Evolutionary conservation across 177 flowering plant species (phyloP).

Genomic region (Vitis hybrid): DNA sequence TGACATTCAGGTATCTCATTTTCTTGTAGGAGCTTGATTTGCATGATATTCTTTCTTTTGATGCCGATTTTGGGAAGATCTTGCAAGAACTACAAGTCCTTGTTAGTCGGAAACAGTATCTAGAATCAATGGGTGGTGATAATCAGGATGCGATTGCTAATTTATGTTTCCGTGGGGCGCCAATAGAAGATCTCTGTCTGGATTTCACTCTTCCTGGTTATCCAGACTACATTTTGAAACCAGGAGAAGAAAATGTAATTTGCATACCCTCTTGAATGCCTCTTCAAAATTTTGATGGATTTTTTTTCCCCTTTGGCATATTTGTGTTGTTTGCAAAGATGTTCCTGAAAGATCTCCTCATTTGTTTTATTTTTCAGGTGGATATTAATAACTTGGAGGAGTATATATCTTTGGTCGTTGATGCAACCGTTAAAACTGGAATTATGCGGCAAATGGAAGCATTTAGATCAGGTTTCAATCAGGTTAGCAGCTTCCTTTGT

Average conservation of each 20-base stretch:
- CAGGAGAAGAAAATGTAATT: conserved; percentile 73
- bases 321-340: background rate
- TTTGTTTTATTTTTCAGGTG: conserved; percentile 48
- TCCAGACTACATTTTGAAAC: conserved; percentile 78
- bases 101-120: conserved; percentile 68
- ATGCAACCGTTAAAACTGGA: conserved; percentile 88
- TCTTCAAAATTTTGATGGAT: background rate
- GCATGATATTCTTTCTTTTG: conserved; percentile 85
- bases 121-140: conserved; percentile 51
- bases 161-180: conserved; percentile 67
- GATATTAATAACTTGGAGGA: conserved; percentile 81
- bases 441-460: conserved; percentile 89
- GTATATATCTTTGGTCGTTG: conserved; percentile 86
- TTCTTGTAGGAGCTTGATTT: conserved; percentile 86
- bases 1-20: background rate
- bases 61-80: conserved; percentile 77
- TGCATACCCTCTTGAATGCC: background rate
- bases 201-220: conserved; percentile 97
- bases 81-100: conserved; percentile 82
- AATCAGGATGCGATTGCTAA: conserved; percentile 40
- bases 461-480: conserved; percentile 90
- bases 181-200: conserved; percentile 82
- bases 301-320: conserved; percentile 2
- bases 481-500: conserved; percentile 43
- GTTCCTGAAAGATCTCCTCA: background rate